Conservation (phyloP, 2,329 filamentous ascomycete genomes). For the Monilinia fructicola region DNA sequence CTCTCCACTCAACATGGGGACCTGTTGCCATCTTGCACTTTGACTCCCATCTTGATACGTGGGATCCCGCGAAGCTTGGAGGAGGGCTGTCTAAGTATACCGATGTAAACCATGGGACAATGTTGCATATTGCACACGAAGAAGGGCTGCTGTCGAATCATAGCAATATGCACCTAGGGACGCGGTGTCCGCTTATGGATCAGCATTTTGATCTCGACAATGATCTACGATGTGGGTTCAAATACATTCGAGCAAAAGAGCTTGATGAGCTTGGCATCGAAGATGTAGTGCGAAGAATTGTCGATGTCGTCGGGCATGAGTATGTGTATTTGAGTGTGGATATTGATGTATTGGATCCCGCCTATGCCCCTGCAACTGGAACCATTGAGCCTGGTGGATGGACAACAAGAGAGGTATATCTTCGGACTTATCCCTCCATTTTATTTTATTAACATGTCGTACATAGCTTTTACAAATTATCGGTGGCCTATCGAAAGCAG, state of each 20-base stretch:
- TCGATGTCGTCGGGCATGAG: slow-evolving; percentile 36
- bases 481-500: slow-evolving; percentile 35
- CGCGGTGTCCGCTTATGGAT: slow-evolving; percentile 34
- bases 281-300: slow-evolving; percentile 34
- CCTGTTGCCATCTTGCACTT: slow-evolving; percentile 38
- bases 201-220: slow-evolving; percentile 38
- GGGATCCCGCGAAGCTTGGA: slow-evolving; percentile 38
- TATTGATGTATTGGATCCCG: slow-evolving; percentile 40
- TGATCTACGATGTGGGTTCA: slow-evolving; percentile 38
- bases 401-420: slow-evolving; percentile 39
- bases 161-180: slow-evolving; percentile 40
- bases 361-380: slow-evolving; percentile 39
- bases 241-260: slow-evolving; percentile 35
- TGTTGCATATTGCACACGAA: slow-evolving; percentile 41
- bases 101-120: slow-evolving; percentile 40
- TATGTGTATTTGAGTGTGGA: slow-evolving; percentile 40
- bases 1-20: slow-evolving; percentile 38
- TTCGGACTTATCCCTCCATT: neutral
- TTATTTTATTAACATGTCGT: neutral
- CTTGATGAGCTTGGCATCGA: slow-evolving; percentile 36
- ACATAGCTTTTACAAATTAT: slow-evolving; percentile 37
- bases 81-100: slow-evolving; percentile 37
- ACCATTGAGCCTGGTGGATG: slow-evolving; percentile 41
- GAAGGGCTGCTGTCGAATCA: slow-evolving; percentile 38
- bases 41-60: slow-evolving; percentile 39